Evolutionary conservation across 768 basidiomycete genomes (phyloP), one percentile per base, ranked within the genome.

Genomic region (Trametes sanguinea): DNA sequence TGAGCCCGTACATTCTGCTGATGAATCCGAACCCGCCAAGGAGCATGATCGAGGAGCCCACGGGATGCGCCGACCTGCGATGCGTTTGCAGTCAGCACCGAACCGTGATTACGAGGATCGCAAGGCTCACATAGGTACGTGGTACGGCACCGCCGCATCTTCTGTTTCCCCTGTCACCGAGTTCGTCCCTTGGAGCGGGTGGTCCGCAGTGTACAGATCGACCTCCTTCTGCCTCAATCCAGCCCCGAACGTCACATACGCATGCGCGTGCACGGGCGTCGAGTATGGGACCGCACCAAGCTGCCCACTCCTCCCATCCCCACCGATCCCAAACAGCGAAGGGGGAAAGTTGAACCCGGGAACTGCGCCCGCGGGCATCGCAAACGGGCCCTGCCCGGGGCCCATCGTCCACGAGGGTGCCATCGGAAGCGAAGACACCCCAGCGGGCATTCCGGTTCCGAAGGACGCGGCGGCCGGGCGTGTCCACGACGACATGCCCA

Each of bases 11-110:
- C 67, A 94, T 75, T 54, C 95, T 83, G 54, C 91, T 87, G 46
- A 95, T 78, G 76, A 96, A 88, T 1, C 95, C 95, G 69, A 96
- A 96, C 1, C 95, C 95, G 16, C 91, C 94, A 3, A 91, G 81
- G 61, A 92, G 76, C 89, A 92, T 89, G 60, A 89, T 84, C 9
- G 87, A 86, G 55, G 89, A 89, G 14, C 91, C 89, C 3, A 83
- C 86, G 3, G 92, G 90, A 67, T 93, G 89, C 29, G 91, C 90
- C 37, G 90, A 81, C 63, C 90, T 92, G 39, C 32, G 2, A 6
- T 29, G 11, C 32, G 39, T 27, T 4, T n/a, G 8, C 10, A 47
- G 8, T 47, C 45, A 27, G 6, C 27, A 47, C n/a, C 4, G n/a
- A 22, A 6, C 4, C 27, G 17, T 17, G 4, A 6, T 4, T 47